These are phyloP conservation scores for Cajanus cajan DNA, from an alignment of 306 rosid genomes.

Conservation along the genomic window DNA sequence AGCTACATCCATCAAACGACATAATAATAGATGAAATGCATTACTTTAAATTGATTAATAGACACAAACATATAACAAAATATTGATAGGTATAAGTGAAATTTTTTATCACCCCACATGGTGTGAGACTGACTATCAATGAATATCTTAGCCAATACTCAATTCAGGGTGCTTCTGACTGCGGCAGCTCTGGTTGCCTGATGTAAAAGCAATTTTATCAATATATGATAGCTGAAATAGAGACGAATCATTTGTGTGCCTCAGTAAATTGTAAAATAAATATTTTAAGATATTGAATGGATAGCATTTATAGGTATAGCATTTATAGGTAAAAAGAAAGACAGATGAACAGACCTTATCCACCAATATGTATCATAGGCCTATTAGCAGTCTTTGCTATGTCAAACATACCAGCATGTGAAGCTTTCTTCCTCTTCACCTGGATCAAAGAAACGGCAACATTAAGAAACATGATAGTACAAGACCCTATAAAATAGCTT, in stretches of 20 bases:
- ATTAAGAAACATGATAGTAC: background rate
- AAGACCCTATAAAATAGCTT: background rate
- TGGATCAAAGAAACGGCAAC: constrained; percentile 29
- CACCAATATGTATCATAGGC: constrained; percentile 98
- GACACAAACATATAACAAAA: too few species aligned
- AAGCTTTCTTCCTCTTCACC: constrained; percentile 95
- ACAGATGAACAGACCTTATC: constrained; percentile 50
- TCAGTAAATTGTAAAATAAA: background rate
- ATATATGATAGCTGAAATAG: constrained; percentile 14
- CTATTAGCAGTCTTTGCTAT: constrained; percentile 87
- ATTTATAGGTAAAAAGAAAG: background rate
- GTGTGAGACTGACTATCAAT: background rate
- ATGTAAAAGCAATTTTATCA: background rate
- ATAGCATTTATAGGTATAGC: background rate
- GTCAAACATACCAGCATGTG: constrained; percentile 95
- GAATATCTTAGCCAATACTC: background rate
- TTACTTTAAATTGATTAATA: background rate
- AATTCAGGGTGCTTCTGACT: background rate
- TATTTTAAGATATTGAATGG: constrained; percentile 13
- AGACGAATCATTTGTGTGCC: background rate
- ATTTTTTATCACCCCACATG: background rate
- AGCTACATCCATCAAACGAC: background rate
- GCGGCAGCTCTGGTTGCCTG: background rate
- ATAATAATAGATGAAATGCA: too few species aligned
- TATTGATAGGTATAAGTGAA: too few species aligned